Evolutionary conservation across 176 grass and related monocot species (phyloP).

Genomic region (Zoysia pacifica): DNA sequence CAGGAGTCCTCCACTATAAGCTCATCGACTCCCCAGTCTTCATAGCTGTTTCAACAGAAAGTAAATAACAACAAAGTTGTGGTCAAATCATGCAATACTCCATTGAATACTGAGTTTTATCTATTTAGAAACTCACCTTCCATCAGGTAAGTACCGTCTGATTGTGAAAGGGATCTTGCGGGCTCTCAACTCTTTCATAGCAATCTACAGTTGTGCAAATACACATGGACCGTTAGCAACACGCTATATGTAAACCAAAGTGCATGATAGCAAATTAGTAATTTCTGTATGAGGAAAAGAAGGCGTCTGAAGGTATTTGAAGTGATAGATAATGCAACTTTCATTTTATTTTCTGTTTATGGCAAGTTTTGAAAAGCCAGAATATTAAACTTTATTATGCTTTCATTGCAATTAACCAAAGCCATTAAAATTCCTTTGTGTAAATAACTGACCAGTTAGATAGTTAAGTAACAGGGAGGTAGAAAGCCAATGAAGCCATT

Average conservation of each 20-base stretch:
- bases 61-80: neutral
- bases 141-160: conserved; percentile 78
- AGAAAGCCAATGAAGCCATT: neutral
- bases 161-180: conserved; percentile 95
- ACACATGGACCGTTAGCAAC: conserved; percentile 8
- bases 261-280: neutral
- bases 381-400: conserved; percentile 13
- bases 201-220: conserved; percentile 60
- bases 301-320: neutral
- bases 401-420: neutral
- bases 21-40: conserved; percentile 84
- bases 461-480: neutral
- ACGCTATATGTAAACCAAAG: neutral
- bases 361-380: neutral
- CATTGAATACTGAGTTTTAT: neutral
- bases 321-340: neutral
- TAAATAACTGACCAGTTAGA: neutral
- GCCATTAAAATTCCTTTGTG: neutral
- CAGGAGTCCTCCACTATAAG: conserved; percentile 87
- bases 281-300: neutral
- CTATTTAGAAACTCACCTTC: conserved; percentile 51
- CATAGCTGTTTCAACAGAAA: conserved; percentile 51
- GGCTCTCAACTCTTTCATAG: conserved; percentile 81
- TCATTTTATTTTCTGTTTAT: conserved; percentile 2
- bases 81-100: neutral